Evolutionary conservation across 2,329 filamentous ascomycete species (phyloP).

Genomic region (Trichoderma sp.): DNA sequence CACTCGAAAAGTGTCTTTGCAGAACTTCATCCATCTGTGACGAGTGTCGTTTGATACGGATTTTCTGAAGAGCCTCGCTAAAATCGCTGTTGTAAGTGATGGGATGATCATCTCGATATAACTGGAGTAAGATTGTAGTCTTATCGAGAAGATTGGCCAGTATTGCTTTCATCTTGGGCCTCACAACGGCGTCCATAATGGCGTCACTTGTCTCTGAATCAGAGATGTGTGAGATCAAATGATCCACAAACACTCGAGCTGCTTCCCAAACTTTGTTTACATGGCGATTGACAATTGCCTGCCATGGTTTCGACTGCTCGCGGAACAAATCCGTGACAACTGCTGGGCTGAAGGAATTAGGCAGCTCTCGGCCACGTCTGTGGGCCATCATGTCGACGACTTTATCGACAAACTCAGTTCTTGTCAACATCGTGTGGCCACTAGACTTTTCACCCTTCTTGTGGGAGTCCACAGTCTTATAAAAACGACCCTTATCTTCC

Average conservation of each 20-base stretch:
- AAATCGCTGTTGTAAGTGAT: constrained; percentile 55
- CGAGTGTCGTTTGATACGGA: constrained; percentile 23
- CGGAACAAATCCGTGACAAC: constrained; percentile 59
- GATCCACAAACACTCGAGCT: constrained; percentile 14
- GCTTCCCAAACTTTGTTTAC: constrained; percentile 23
- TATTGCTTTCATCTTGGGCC: constrained; percentile 24
- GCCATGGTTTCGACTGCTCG: constrained; percentile 58
- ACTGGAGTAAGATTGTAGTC: constrained; percentile 43
- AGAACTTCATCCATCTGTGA: neutral
- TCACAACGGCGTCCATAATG: constrained; percentile 23
- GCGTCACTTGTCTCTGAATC: constrained; percentile 20
- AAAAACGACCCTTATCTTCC: constrained; percentile 39
- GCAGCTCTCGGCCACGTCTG: constrained; percentile 49
- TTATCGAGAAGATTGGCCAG: constrained; percentile 38
- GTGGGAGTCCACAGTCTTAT: neutral
- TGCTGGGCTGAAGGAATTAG: constrained; percentile 59
- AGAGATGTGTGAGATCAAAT: constrained; percentile 22
- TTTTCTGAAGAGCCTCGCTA: constrained; percentile 37
- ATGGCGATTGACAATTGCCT: constrained; percentile 38
- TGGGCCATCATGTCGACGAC: constrained; percentile 26
- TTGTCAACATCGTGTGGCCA: neutral
- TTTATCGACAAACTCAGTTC: constrained; percentile 25
- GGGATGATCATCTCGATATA: constrained; percentile 45
- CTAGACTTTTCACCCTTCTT: neutral
- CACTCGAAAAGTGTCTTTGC: neutral